Evolutionary conservation across 2,329 filamentous ascomycete genomes (phyloP).

Genomic region (Colletotrichum destructivum): DNA sequence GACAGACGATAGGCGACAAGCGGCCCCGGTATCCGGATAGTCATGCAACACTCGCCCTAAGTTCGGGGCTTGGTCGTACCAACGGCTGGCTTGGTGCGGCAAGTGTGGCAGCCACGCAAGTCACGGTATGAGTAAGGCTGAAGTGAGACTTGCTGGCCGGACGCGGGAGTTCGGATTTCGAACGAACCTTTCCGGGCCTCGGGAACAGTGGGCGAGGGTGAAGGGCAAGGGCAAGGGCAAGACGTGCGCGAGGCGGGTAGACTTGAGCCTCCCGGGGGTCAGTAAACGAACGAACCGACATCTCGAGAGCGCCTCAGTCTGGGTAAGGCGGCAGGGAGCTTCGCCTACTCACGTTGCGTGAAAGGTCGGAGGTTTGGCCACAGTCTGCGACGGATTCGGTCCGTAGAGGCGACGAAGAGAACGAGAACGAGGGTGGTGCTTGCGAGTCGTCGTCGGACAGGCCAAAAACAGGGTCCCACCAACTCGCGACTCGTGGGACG

Average conservation of each 20-base stretch:
- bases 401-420: not conserved
- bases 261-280: constrained; percentile 6
- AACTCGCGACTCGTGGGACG: constrained; percentile 11
- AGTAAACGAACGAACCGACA: constrained; percentile 10
- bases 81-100: constrained; percentile 9
- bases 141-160: constrained; percentile 19
- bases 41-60: constrained; percentile 18
- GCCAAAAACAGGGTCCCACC: constrained; percentile 1
- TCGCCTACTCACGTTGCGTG: constrained; percentile 2
- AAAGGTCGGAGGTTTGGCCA: not conserved
- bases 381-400: constrained; percentile 1
- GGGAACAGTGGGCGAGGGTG: not conserved
- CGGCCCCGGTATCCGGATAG: constrained; percentile 7
- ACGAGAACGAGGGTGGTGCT: constrained; percentile 1
- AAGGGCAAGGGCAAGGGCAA: not conserved
- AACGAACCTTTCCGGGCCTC: constrained; percentile 23
- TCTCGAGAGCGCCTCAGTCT: not conserved
- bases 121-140: constrained; percentile 27
- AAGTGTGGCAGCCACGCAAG: constrained; percentile 33
- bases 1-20: not conserved
- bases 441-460: constrained; percentile 8
- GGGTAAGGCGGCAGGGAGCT: constrained; percentile 2
- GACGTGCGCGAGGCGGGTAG: not conserved
- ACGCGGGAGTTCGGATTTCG: constrained; percentile 21
- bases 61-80: not conserved